A percentile compares a stretch with the other conserved stretches of the same genome.
Evolutionary conservation across 495 filamentous ascomycete species (phyloP).

Genomic region (Parathielavia appendiculata): DNA sequence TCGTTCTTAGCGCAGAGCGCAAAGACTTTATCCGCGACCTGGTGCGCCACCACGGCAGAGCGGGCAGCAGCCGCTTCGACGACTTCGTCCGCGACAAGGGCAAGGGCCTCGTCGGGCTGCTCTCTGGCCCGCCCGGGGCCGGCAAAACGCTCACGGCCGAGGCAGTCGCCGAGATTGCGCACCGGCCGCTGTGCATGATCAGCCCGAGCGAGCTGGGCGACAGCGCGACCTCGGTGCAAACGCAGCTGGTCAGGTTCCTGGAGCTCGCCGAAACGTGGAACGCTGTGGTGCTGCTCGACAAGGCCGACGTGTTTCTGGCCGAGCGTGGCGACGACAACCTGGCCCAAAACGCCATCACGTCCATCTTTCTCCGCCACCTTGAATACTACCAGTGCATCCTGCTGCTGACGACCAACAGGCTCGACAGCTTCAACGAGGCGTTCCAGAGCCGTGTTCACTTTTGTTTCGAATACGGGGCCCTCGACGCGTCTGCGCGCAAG

Average conservation of each 20-base stretch:
- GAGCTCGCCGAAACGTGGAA: background rate
- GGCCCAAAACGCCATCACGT: no score
- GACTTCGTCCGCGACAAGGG: background rate
- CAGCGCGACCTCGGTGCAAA: no score
- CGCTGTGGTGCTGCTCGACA: background rate
- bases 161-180: background rate
- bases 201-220: background rate
- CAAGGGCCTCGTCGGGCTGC: background rate
- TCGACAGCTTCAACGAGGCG: background rate
- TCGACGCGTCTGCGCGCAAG: background rate
- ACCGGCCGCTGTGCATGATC: background rate
- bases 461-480: background rate
- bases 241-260: background rate
- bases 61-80: background rate
- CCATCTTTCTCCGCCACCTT: background rate
- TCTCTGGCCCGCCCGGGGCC: background rate
- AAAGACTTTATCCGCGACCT: no score
- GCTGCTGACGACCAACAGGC: background rate
- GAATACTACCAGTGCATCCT: background rate
- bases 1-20: no score
- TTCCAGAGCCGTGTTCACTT: background rate
- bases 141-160: slow-evolving; percentile 5
- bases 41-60: no score
- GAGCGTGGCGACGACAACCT: background rate
- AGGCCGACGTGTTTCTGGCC: background rate